Evolutionary conservation across 1,139 yeast genomes (phyloP).

Genomic region (Diutina scorzettiae): DNA sequence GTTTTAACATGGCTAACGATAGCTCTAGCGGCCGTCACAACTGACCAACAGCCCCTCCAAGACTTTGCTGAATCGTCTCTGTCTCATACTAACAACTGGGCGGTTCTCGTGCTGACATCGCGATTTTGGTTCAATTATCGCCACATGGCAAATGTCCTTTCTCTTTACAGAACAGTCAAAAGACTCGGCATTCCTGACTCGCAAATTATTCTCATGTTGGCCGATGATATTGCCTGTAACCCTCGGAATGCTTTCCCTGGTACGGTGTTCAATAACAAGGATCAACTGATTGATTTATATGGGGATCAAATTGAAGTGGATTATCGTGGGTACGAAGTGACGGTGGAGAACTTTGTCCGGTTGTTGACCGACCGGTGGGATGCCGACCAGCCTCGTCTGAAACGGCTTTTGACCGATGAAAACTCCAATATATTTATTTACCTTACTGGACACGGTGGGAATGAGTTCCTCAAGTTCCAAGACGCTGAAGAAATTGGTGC

Average conservation of each 20-base stretch:
- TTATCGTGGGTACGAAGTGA: conserved; percentile 94
- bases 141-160: conserved; percentile 93
- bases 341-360: conserved; percentile 89
- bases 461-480: conserved; percentile 91
- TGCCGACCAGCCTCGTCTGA: conserved; percentile 83
- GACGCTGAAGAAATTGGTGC: conserved; percentile 97
- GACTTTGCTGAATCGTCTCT: not conserved
- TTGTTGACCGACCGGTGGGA: conserved; percentile 92
- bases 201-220: conserved; percentile 88
- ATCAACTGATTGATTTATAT: conserved; percentile 85
- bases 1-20: not conserved
- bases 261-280: conserved; percentile 87
- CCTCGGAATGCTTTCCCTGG: conserved; percentile 95
- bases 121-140: conserved; percentile 97
- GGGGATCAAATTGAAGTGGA: conserved; percentile 95
- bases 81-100: conserved; percentile 76
- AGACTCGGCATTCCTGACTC: conserved; percentile 95
- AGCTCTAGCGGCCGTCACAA: not conserved
- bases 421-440: conserved; percentile 88
- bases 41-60: not conserved
- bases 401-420: conserved; percentile 83
- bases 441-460: conserved; percentile 98
- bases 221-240: conserved; percentile 96
- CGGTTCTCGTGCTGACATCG: conserved; percentile 89
- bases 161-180: conserved; percentile 91